Conservation (phyloP, 208 protist species). For the Leishmania aethiopica region DNA sequence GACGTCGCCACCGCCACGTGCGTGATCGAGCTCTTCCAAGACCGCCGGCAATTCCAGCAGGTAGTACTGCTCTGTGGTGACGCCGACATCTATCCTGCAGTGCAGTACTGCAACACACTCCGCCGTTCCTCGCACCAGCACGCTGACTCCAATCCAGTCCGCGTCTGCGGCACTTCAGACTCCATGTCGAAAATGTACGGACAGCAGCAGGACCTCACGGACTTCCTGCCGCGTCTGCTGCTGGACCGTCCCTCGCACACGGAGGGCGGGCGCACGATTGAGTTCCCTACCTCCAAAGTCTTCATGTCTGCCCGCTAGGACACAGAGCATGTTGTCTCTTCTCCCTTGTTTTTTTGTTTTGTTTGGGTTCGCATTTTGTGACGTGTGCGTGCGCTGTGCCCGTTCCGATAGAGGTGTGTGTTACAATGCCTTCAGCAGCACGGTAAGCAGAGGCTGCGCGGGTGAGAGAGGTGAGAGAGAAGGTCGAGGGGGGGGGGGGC, state of each 20-base stretch:
- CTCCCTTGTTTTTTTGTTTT: constrained; percentile 5
- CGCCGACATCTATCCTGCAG: constrained; percentile 72
- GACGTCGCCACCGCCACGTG: constrained; percentile 81
- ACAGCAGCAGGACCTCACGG: constrained; percentile 76
- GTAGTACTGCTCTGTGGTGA: constrained; percentile 88
- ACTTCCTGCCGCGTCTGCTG: constrained; percentile 86
- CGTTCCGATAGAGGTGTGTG: background rate
- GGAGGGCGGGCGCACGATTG: constrained; percentile 50
- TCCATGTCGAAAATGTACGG: constrained; percentile 83
- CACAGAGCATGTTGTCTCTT: background rate
- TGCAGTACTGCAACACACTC: constrained; percentile 81
- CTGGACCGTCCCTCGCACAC: constrained; percentile 65
- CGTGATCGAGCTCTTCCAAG: constrained; percentile 77
- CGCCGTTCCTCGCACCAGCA: constrained; percentile 39
- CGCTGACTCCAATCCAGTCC: constrained; percentile 55
- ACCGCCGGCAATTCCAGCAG: constrained; percentile 71
- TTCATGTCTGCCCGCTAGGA: constrained; percentile 29
- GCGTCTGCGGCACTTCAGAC: constrained; percentile 75
- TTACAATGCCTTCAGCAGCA: background rate
- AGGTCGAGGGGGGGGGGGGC: background rate
- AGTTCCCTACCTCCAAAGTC: constrained; percentile 54
- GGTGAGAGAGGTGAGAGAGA: background rate
- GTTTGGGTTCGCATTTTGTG: background rate
- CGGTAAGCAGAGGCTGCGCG: background rate
- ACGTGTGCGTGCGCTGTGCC: background rate